These are phyloP conservation scores for Linum trigynum DNA, from an alignment of 345 rosid species.

Conservation along the genomic window DNA sequence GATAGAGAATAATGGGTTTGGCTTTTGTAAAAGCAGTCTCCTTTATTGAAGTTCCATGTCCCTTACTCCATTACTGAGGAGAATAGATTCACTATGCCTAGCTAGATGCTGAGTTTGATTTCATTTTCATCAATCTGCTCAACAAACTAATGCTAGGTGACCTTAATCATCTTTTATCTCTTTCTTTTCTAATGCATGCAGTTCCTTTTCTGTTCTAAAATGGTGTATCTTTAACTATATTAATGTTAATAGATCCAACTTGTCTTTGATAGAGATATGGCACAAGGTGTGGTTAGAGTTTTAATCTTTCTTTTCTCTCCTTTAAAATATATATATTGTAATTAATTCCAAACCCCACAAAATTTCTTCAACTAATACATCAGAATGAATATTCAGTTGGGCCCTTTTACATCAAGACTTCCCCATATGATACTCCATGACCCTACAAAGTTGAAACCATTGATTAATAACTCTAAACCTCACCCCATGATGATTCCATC, in stretches of 20 bases:
- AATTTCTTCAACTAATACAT: not conserved
- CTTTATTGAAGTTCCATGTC: not conserved
- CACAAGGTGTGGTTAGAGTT: not conserved
- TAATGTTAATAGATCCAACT: not conserved
- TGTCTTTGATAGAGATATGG: not conserved
- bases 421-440: too few relatives aligned
- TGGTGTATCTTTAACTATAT: too few relatives aligned
- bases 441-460: not conserved
- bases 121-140: too few relatives aligned
- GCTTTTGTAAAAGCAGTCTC: not conserved
- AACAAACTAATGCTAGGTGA: too few relatives aligned
- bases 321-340: too few relatives aligned
- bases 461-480: not conserved
- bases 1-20: not conserved
- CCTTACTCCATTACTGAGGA: not conserved
- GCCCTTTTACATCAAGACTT: not conserved
- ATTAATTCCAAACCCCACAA: too few relatives aligned
- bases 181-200: too few relatives aligned
- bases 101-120: too few relatives aligned
- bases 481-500: not conserved
- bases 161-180: too few relatives aligned
- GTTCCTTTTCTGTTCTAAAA: too few relatives aligned
- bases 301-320: not conserved
- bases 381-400: not conserved
- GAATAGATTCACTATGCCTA: not conserved